Percentiles rank a stretch among this genome's conserved stretches.
Conservation (phyloP, 352 stramenopile genomes). For the Saprolegnia parasitica region DNA sequence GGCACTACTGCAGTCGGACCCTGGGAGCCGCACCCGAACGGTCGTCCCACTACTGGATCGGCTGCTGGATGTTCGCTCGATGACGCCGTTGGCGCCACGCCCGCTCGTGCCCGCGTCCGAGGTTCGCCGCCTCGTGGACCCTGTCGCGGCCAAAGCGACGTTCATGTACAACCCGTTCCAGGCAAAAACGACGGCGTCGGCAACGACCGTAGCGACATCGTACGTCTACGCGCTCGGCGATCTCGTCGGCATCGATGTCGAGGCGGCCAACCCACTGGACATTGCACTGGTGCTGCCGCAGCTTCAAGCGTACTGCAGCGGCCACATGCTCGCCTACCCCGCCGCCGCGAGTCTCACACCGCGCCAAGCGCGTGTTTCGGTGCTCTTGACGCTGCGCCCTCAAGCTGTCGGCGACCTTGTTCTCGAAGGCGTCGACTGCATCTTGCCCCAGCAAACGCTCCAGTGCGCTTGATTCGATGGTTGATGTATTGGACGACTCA, state of each 20-base stretch:
- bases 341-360: not conserved
- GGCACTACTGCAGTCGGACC: conserved; percentile 14
- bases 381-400: conserved; percentile 1
- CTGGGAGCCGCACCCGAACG: not conserved
- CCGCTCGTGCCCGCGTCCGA: not conserved
- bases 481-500: not conserved
- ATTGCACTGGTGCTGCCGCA: conserved; percentile 61
- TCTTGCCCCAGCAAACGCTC: conserved; percentile 14
- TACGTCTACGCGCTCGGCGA: conserved; percentile 50
- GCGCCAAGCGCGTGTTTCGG: not conserved
- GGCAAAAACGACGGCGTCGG: conserved; percentile 32
- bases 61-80: conserved; percentile 30
- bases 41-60: conserved; percentile 46
- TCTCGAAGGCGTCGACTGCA: not conserved
- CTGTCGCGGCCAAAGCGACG: not conserved
- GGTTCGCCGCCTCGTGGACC: not conserved
- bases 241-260: conserved; percentile 50
- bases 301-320: conserved; percentile 30
- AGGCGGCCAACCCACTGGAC: conserved; percentile 60
- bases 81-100: conserved; percentile 39
- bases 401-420: not conserved
- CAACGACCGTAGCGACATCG: conserved; percentile 16
- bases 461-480: not conserved
- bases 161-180: conserved; percentile 45
- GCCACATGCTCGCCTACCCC: not conserved